Percentiles rank a stretch among this genome's conserved stretches.
Evolutionary conservation across 306 rosid genomes (phyloP).

Genomic region (Quercus aquifolioides): DNA sequence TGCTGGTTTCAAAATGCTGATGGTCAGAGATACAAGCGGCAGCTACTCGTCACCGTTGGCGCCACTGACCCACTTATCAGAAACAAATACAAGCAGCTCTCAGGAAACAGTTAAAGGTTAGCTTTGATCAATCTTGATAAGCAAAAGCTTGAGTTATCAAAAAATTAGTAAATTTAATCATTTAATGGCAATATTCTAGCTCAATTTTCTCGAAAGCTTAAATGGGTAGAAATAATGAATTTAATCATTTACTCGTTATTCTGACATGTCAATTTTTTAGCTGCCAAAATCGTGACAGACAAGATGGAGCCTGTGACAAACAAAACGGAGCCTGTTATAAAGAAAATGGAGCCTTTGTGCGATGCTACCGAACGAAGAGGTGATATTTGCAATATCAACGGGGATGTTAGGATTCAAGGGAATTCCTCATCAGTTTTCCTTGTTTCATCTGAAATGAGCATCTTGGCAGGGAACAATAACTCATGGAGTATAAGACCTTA

Average conservation of each 20-base stretch:
- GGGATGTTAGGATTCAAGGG: constrained; percentile 47
- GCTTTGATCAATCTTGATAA: constrained; percentile 1
- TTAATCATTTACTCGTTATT: too few species aligned
- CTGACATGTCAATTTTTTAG: constrained; percentile 15
- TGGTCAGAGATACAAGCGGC: constrained; percentile 39
- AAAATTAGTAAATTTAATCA: too few species aligned
- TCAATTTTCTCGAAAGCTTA: too few species aligned
- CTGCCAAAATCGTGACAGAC: not conserved
- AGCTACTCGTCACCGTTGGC: not conserved
- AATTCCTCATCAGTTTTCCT: constrained; percentile 49
- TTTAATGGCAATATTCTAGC: too few species aligned
- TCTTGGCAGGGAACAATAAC: constrained; percentile 25
- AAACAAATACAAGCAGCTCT: constrained; percentile 11
- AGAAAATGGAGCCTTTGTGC: constrained; percentile 45
- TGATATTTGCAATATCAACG: constrained; percentile 56
- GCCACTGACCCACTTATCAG: not conserved
- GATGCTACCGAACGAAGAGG: constrained; percentile 42
- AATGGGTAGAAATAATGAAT: too few species aligned
- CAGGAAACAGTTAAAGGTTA: constrained; percentile 34
- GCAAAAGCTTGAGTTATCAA: not conserved
- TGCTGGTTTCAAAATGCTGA: constrained; percentile 47
- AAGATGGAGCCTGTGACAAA: not conserved
- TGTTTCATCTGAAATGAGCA: constrained; percentile 29
- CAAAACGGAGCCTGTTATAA: constrained; percentile 7
- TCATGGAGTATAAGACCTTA: constrained; percentile 70